phyloP scores from a whole-genome alignment of 768 basidiomycete species.

The Leucocoprinus birnbaumii region DNA sequence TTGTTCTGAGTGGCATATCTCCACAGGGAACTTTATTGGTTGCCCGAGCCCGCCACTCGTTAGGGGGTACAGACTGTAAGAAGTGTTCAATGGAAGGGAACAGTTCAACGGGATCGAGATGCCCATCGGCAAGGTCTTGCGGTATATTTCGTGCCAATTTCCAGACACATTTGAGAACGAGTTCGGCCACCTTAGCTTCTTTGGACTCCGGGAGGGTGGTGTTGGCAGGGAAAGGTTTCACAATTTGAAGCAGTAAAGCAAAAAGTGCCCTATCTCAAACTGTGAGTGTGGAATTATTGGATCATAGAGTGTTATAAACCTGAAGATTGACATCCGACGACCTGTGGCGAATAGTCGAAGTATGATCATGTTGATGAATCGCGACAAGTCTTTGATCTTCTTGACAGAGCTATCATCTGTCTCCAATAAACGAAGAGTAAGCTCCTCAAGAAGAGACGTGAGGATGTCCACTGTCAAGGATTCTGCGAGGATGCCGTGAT shows the following conservation, averaged over 20 bases:
- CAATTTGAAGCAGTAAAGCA: constrained; percentile 74
- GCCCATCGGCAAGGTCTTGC: constrained; percentile 78
- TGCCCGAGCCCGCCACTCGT: constrained; percentile 92
- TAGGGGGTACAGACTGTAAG: constrained; percentile 88
- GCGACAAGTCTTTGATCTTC: constrained; percentile 89
- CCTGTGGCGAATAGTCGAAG: constrained; percentile 90
- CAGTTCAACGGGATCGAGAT: constrained; percentile 83
- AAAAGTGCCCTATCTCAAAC: constrained; percentile 62
- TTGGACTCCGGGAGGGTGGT: constrained; percentile 73
- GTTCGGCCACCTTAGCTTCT: constrained; percentile 86
- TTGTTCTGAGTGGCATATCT: constrained; percentile 96
- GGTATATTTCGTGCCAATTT: constrained; percentile 94
- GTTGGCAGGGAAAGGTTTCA: constrained; percentile 78
- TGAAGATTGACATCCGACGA: constrained; percentile 85
- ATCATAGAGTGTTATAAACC: constrained; percentile 44
- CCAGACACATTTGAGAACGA: constrained; percentile 97
- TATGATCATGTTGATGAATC: constrained; percentile 99
- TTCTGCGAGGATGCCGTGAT: constrained; percentile 84
- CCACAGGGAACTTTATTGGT: constrained; percentile 91
- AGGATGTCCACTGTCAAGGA: constrained; percentile 83
- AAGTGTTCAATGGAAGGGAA: constrained; percentile 94
- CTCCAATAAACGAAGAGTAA: constrained; percentile 87
- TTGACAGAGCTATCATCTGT: constrained; percentile 85
- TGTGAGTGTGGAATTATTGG: constrained; percentile 7
- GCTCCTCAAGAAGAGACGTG: constrained; percentile 84